phyloP scores from a whole-genome alignment of 1,284 basidiomycete species.

The Peniophora sp. region DNA sequence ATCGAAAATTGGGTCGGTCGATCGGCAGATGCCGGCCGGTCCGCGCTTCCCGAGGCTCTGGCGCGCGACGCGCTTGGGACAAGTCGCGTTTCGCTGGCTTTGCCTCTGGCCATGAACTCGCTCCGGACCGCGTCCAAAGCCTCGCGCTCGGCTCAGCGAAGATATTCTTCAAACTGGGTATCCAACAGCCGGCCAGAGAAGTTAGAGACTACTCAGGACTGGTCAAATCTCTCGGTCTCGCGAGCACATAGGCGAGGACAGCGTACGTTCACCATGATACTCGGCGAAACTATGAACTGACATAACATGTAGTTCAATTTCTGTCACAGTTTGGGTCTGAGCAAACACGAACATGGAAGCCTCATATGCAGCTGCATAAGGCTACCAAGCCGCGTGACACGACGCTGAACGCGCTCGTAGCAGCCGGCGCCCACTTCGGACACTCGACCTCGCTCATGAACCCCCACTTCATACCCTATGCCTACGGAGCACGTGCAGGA shows the following conservation, averaged over 20 bases:
- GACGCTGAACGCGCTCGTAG: slow-evolving; percentile 85
- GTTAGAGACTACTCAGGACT: slow-evolving; percentile 49
- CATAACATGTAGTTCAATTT: slow-evolving; percentile 43
- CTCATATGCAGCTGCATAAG: slow-evolving; percentile 64
- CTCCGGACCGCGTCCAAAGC: slow-evolving; percentile 2
- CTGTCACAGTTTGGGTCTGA: slow-evolving; percentile 71
- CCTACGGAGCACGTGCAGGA: slow-evolving; percentile 88
- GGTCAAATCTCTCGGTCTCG: slow-evolving; percentile 28
- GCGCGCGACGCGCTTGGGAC: slow-evolving; percentile 18
- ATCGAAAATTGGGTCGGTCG: slow-evolving; percentile 30
- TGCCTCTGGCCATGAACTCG: slow-evolving; percentile 9
- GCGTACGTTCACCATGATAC: background rate
- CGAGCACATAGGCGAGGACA: slow-evolving; percentile 38
- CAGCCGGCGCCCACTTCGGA: slow-evolving; percentile 91
- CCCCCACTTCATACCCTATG: slow-evolving; percentile 86
- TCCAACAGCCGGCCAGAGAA: slow-evolving; percentile 14
- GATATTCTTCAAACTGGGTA: background rate
- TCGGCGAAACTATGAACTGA: slow-evolving; percentile 5
- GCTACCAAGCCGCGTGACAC: slow-evolving; percentile 56
- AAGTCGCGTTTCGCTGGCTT: slow-evolving; percentile 17
- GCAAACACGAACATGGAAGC: slow-evolving; percentile 70
- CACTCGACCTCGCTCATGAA: slow-evolving; percentile 80
- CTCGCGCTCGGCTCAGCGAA: background rate
- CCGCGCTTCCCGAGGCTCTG: slow-evolving; percentile 6
- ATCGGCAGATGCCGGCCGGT: slow-evolving; percentile 7